phyloP scores from a whole-genome alignment of 1,284 basidiomycete species.

The Porodaedalea pini region DNA sequence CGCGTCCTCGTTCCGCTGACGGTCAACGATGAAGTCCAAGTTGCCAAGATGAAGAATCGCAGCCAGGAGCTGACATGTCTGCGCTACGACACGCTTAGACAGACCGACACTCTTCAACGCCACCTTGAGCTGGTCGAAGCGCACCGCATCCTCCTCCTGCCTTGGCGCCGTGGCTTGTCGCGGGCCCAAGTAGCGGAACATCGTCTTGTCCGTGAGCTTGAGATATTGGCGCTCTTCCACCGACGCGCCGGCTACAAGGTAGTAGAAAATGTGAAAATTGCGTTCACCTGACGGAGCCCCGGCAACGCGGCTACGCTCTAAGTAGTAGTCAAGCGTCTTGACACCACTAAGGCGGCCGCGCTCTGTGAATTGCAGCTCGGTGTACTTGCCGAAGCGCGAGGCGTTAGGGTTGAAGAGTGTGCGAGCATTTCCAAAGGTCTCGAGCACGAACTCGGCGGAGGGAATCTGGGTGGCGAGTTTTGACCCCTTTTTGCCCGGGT shows the following conservation, averaged over 20 bases:
- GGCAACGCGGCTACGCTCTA: slow-evolving; percentile 84
- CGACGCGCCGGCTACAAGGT: slow-evolving; percentile 86
- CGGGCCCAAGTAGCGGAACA: slow-evolving; percentile 83
- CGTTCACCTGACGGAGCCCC: slow-evolving; percentile 82
- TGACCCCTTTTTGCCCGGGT: slow-evolving; percentile 90
- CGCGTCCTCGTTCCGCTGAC: slow-evolving; percentile 79
- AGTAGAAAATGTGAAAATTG: slow-evolving; percentile 97
- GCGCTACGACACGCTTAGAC: slow-evolving; percentile 89
- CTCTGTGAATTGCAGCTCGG: slow-evolving; percentile 91
- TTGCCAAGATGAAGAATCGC: slow-evolving; percentile 96
- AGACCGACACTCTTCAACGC: slow-evolving; percentile 92
- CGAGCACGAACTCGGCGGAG: slow-evolving; percentile 92
- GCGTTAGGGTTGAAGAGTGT: slow-evolving; percentile 91
- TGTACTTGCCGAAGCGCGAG: slow-evolving; percentile 90
- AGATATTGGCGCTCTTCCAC: slow-evolving; percentile 86
- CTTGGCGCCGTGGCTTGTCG: slow-evolving; percentile 43
- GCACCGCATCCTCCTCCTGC: slow-evolving; percentile 70
- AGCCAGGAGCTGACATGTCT: slow-evolving; percentile 91
- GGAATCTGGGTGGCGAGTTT: slow-evolving; percentile 86
- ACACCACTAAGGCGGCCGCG: slow-evolving; percentile 85
- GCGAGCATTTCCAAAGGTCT: slow-evolving; percentile 87
- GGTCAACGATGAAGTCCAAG: slow-evolving; percentile 88
- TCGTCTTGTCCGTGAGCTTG: slow-evolving; percentile 72
- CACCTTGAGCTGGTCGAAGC: slow-evolving; percentile 90
- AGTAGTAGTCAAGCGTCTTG: slow-evolving; percentile 96